Evolutionary conservation across 1,139 yeast species (phyloP).

Genomic region (Eremothecium sinecaudum): DNA sequence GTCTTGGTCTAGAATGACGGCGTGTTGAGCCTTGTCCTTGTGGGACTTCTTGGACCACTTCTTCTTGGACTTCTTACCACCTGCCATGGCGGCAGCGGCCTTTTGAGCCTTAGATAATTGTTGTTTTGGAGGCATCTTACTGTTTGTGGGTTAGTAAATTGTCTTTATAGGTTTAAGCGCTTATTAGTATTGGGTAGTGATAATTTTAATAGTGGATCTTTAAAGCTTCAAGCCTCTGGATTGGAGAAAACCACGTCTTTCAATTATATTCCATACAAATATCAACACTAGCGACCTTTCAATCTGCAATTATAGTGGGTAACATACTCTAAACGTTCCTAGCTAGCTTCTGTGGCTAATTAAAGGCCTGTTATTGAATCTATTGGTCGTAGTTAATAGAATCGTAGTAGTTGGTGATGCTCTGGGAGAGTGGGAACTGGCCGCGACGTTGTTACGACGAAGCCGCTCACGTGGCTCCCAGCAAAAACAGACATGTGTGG

Average conservation of each 20-base stretch:
- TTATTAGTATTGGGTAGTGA: too few species aligned
- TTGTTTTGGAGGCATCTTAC: conserved; percentile 91
- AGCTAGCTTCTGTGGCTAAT: conserved; percentile 16
- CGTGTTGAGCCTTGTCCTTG: conserved; percentile 99
- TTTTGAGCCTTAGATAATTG: conserved; percentile 99
- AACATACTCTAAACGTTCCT: conserved; percentile 21
- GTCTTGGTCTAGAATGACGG: conserved; percentile 94
- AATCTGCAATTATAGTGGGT: too few species aligned
- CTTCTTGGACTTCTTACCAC: conserved; percentile 99
- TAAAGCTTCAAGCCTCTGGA: too few species aligned
- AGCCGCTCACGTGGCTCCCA: background rate
- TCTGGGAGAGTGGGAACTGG: too few species aligned
- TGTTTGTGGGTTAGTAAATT: conserved; percentile 7
- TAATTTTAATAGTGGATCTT: too few species aligned
- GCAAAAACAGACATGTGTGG: background rate
- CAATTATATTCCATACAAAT: too few species aligned
- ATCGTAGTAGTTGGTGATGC: too few species aligned
- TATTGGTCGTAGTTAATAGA: too few species aligned
- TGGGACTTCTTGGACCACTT: conserved; percentile 99
- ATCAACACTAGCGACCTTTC: too few species aligned
- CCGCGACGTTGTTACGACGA: too few species aligned
- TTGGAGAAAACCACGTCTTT: too few species aligned
- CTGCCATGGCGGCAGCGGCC: conserved; percentile 99
- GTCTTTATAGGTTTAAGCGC: background rate
- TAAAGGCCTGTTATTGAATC: too few species aligned